Evolutionary conservation across 768 basidiomycete genomes (phyloP).

Genomic region (Mycena galopus): DNA sequence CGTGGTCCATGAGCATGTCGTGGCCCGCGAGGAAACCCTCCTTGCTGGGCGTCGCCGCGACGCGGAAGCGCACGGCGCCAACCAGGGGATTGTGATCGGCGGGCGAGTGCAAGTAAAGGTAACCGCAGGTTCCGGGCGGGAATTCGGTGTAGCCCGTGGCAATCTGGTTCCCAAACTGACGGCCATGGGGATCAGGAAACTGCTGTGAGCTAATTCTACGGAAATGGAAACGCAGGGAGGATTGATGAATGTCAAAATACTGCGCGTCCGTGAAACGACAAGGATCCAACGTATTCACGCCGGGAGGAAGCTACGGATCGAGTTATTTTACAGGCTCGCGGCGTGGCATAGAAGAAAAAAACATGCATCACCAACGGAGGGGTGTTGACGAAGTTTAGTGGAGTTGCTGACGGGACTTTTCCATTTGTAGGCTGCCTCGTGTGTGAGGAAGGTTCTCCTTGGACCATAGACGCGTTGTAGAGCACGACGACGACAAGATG

Average conservation of each 20-base stretch:
- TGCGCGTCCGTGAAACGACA: background rate
- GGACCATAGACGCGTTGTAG: too few relatives aligned
- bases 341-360: background rate
- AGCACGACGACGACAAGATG: too few relatives aligned
- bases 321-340: background rate
- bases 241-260: slow-evolving; percentile 13
- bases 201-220: slow-evolving; percentile 7
- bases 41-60: background rate
- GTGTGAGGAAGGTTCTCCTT: too few relatives aligned
- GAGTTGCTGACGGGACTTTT: too few relatives aligned
- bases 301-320: slow-evolving; percentile 2
- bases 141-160: background rate
- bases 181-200: background rate
- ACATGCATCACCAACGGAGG: too few relatives aligned
- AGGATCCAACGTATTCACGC: slow-evolving; percentile 24
- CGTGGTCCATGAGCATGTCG: slow-evolving; percentile 30
- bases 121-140: slow-evolving; percentile 14
- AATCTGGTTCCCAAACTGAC: slow-evolving; percentile 22
- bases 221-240: background rate
- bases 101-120: slow-evolving; percentile 30
- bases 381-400: too few relatives aligned
- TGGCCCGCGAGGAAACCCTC: slow-evolving; percentile 16
- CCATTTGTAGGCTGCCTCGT: too few relatives aligned
- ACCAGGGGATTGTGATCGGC: background rate
- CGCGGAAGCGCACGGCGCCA: slow-evolving; percentile 20